Evolutionary conservation across 495 filamentous ascomycete genomes (phyloP).

Genomic region (Lindgomyces ingoldianus): DNA sequence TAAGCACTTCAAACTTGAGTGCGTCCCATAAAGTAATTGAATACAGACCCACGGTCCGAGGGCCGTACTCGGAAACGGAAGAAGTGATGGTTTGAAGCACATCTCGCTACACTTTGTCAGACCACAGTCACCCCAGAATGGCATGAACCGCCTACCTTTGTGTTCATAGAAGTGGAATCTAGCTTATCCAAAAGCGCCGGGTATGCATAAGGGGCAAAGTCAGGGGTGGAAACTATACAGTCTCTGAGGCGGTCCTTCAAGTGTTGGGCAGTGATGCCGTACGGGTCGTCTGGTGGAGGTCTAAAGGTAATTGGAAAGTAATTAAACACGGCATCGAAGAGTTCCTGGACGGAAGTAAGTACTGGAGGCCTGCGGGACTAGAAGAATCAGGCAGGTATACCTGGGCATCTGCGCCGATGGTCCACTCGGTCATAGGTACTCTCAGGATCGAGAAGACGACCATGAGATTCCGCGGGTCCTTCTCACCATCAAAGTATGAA

Average conservation of each 20-base stretch:
- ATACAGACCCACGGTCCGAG: constrained; percentile 64
- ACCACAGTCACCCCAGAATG: neutral
- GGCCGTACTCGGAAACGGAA: constrained; percentile 62
- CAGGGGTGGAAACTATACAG: constrained; percentile 67
- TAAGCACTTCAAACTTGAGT: constrained; percentile 75
- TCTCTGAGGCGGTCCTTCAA: constrained; percentile 68
- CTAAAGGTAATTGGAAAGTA: constrained; percentile 80
- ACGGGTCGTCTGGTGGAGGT: constrained; percentile 74
- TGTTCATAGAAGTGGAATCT: constrained; percentile 72
- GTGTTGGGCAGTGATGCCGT: constrained; percentile 72
- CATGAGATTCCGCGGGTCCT: constrained; percentile 78
- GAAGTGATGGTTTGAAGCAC: constrained; percentile 66
- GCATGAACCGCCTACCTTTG: constrained; percentile 55
- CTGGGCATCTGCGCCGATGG: constrained; percentile 63
- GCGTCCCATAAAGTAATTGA: constrained; percentile 72
- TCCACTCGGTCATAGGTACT: constrained; percentile 74
- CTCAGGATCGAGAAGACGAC: constrained; percentile 72
- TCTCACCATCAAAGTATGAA: constrained; percentile 71
- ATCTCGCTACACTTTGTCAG: constrained; percentile 60
- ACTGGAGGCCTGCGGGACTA: neutral
- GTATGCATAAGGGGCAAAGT: constrained; percentile 69
- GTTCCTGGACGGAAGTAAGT: constrained; percentile 41
- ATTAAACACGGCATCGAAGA: constrained; percentile 75
- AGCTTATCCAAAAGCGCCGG: constrained; percentile 73
- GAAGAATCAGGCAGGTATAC: constrained; percentile 43